phyloP scores from a whole-genome alignment of 441 rosid species.

The Eruca vesicaria region DNA sequence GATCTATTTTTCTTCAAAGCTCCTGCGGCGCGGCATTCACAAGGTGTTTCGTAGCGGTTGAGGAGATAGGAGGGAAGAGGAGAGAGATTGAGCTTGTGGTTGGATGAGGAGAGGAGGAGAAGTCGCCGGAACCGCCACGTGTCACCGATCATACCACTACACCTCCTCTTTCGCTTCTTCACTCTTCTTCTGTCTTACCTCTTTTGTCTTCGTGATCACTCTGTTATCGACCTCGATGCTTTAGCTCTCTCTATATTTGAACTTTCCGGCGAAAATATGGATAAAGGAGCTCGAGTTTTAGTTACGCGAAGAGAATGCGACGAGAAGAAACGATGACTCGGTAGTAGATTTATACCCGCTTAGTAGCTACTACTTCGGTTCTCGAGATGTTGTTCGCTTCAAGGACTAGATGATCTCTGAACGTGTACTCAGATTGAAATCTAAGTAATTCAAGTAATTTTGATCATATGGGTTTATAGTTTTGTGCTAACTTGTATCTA shows the following conservation, averaged over 20 bases:
- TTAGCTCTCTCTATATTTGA: neutral
- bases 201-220: neutral
- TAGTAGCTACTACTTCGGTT: constrained; percentile 73
- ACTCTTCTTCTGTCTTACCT: neutral
- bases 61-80: too few species aligned
- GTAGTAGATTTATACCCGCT: constrained; percentile 67
- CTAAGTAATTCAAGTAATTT: constrained; percentile 40
- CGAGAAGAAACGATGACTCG: constrained; percentile 5
- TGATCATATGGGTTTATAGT: neutral
- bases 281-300: constrained; percentile 28
- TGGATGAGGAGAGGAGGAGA: constrained; percentile 13
- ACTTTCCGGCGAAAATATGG: constrained; percentile 15
- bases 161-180: constrained; percentile 7
- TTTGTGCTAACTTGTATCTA: neutral
- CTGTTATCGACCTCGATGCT: neutral
- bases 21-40: too few species aligned
- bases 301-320: constrained; percentile 19
- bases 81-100: too few species aligned
- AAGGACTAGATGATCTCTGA: constrained; percentile 62
- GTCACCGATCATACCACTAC: neutral
- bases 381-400: constrained; percentile 55
- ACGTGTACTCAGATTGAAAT: constrained; percentile 65
- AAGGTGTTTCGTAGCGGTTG: too few species aligned
- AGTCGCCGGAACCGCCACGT: constrained; percentile 26
- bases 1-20: too few species aligned